Percentiles rank a stretch among this genome's conserved stretches.
phyloP scores from a whole-genome alignment of 768 basidiomycete genomes.

The Phylloporus arenicola region DNA sequence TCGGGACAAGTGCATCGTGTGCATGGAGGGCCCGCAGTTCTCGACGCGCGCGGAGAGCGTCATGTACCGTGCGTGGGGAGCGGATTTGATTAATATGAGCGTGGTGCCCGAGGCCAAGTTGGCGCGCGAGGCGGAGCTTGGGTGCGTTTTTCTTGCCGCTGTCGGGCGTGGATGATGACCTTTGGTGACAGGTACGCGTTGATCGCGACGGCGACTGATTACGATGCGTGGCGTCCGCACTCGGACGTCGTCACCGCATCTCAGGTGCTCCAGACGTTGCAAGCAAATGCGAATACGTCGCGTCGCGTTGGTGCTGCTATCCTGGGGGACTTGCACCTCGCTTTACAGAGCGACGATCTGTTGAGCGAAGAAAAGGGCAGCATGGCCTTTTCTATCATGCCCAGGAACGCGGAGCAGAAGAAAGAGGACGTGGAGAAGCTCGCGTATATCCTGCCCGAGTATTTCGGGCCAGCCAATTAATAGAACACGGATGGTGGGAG shows the following conservation, averaged over 20 bases:
- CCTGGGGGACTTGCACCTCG: slow-evolving; percentile 63
- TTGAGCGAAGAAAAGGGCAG: slow-evolving; percentile 67
- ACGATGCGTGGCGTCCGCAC: slow-evolving; percentile 88
- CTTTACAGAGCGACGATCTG: slow-evolving; percentile 46
- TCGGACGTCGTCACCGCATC: slow-evolving; percentile 82
- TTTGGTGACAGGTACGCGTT: slow-evolving; percentile 68
- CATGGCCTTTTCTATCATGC: slow-evolving; percentile 89
- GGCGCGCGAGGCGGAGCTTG: slow-evolving; percentile 90
- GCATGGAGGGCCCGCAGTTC: slow-evolving; percentile 98
- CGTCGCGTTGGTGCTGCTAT: slow-evolving; percentile 67
- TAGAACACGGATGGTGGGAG: background rate
- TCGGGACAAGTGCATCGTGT: slow-evolving; percentile 80
- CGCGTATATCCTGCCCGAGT: slow-evolving; percentile 70
- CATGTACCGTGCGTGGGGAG: slow-evolving; percentile 93
- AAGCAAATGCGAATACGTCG: slow-evolving; percentile 81
- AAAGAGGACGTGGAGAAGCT: slow-evolving; percentile 64
- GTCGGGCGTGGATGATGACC: background rate
- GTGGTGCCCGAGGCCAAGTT: slow-evolving; percentile 96
- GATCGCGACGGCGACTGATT: slow-evolving; percentile 88
- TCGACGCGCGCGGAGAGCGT: slow-evolving; percentile 94
- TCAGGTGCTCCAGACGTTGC: slow-evolving; percentile 85
- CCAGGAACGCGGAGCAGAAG: slow-evolving; percentile 47
- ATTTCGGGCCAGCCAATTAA: slow-evolving; percentile 44
- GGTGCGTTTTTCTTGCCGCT: slow-evolving; percentile 37
- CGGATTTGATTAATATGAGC: slow-evolving; percentile 96